Percentiles rank a stretch among this genome's conserved stretches.
Evolutionary conservation across 1,284 basidiomycete species (phyloP).

Genomic region (Papiliotrema nemorosa): DNA sequence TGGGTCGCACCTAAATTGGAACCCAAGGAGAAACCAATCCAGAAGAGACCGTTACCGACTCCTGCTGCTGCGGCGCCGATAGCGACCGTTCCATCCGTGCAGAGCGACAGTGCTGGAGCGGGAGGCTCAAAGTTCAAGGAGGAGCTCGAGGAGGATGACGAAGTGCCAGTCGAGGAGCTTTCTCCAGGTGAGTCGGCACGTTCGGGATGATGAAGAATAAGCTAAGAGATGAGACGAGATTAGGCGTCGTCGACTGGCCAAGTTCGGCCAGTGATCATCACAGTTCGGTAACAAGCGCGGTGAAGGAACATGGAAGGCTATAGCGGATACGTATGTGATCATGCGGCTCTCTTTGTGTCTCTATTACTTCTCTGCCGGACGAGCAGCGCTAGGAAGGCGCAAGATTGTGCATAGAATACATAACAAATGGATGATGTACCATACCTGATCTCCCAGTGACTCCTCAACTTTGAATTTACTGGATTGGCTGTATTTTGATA

Average conservation of each 20-base stretch:
- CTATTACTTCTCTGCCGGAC: too few relatives aligned
- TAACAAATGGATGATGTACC: too few relatives aligned
- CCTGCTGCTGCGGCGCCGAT: constrained; percentile 2
- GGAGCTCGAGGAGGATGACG: constrained; percentile 38
- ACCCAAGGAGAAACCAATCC: constrained; percentile 6
- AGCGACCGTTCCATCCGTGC: constrained; percentile 12
- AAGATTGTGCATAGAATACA: too few relatives aligned
- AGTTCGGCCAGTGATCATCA: constrained; percentile 53
- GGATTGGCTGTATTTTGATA: constrained; percentile 27
- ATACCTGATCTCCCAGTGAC: too few relatives aligned
- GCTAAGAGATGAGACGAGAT: constrained; percentile 62
- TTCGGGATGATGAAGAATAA: not conserved
- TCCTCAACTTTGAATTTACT: not conserved
- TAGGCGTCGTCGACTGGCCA: constrained; percentile 67
- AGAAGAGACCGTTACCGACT: constrained; percentile 13
- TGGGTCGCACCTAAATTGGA: constrained; percentile 39
- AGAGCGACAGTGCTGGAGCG: constrained; percentile 9
- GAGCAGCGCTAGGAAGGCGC: too few relatives aligned
- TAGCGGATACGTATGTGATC: too few relatives aligned
- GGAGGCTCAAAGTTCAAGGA: constrained; percentile 18
- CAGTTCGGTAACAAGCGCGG: not conserved
- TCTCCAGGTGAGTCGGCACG: constrained; percentile 32
- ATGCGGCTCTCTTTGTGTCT: too few relatives aligned
- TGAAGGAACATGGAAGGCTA: too few relatives aligned
- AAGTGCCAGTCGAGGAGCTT: constrained; percentile 40